Conservation (phyloP, 345 rosid genomes). For the Arabis alpina region DNA sequence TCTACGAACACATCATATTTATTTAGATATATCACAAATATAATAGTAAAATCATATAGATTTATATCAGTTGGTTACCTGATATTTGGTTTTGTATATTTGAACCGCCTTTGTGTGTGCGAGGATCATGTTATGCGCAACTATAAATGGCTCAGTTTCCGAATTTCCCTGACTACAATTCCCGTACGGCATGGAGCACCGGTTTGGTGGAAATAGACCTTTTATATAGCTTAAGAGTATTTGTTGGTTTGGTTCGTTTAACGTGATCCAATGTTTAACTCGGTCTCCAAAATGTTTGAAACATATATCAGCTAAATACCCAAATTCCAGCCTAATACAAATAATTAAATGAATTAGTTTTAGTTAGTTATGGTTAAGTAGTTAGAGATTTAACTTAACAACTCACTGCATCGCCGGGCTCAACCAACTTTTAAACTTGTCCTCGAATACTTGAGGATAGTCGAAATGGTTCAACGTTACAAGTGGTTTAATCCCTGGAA, state of each 20-base stretch:
- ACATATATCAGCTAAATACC: constrained; percentile 57
- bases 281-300: constrained; percentile 65
- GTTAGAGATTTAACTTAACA: not conserved
- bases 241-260: constrained; percentile 62
- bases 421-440: constrained; percentile 77
- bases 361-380: not conserved
- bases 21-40: not conserved
- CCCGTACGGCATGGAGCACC: constrained; percentile 54
- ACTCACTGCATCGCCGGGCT: constrained; percentile 63
- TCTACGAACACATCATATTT: constrained; percentile 35
- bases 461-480: constrained; percentile 76
- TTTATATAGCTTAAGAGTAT: constrained; percentile 38
- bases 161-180: constrained; percentile 63
- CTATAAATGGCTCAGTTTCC: constrained; percentile 56
- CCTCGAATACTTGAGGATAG: constrained; percentile 75
- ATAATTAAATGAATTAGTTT: not conserved
- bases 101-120: constrained; percentile 64
- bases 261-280: constrained; percentile 63
- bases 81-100: constrained; percentile 60
- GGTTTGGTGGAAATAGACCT: constrained; percentile 54
- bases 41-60: not conserved
- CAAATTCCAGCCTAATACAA: constrained; percentile 56
- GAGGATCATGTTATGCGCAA: constrained; percentile 58
- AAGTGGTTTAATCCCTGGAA: constrained; percentile 77
- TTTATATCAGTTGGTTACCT: constrained; percentile 44